Evolutionary conservation across 768 basidiomycete species (phyloP).

Genomic region (Boletus vinaceobasis): DNA sequence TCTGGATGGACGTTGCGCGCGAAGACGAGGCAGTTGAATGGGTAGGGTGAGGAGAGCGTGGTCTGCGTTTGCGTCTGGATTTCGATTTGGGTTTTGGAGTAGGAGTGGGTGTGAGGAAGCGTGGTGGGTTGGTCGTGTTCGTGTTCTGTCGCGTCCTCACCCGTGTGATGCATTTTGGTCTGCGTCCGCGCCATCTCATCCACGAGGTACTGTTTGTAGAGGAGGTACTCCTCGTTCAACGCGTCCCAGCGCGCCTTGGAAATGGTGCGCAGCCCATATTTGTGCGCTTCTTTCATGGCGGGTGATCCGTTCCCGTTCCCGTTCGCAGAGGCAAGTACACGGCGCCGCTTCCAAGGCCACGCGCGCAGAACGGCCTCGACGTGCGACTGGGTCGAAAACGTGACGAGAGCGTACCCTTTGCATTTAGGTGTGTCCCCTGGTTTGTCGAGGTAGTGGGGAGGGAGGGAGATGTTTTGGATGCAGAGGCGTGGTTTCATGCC

Average conservation of each 20-base stretch:
- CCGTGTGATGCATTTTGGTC: background rate
- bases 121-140: background rate
- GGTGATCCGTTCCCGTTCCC: background rate
- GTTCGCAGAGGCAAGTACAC: background rate
- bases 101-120: rapidly evolving
- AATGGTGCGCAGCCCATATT: conserved; percentile 58
- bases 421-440: conserved; percentile 52
- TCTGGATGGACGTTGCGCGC: conserved; percentile 66
- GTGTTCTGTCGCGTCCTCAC: background rate
- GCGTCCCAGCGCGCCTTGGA: conserved; percentile 60
- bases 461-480: conserved; percentile 56
- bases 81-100: background rate
- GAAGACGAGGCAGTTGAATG: conserved; percentile 65
- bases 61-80: conserved; percentile 1
- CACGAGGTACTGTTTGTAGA: conserved; percentile 54
- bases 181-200: conserved; percentile 37
- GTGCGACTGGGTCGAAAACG: conserved; percentile 41
- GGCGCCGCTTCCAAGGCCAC: conserved; percentile 61
- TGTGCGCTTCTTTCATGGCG: conserved; percentile 42
- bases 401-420: conserved; percentile 76
- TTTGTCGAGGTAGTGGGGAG: conserved; percentile 61
- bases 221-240: conserved; percentile 67
- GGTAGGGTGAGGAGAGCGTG: conserved; percentile 43
- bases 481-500: conserved; percentile 6
- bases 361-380: conserved; percentile 39